A percentile compares a stretch with the other conserved stretches of the same genome.
These are phyloP conservation scores for Dorcoceras hygrometricum DNA, from an alignment of 257 asterid species.

Conservation along the genomic window DNA sequence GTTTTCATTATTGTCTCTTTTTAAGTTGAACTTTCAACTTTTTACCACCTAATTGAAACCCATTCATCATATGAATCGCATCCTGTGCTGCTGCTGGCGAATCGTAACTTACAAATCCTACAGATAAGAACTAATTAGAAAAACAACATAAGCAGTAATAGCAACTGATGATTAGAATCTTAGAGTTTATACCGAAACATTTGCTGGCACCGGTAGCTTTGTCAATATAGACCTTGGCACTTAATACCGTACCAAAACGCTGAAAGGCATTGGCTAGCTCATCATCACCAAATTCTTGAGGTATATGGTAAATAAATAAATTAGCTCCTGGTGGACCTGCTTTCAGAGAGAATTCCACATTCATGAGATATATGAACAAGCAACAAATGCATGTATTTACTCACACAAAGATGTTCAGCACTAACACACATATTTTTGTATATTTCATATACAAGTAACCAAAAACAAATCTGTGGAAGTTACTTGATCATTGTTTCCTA, in stretches of 20 bases:
- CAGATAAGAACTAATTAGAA: slow-evolving; percentile 20
- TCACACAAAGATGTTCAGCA: no score
- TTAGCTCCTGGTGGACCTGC: slow-evolving; percentile 98
- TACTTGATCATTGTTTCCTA: slow-evolving; percentile 20
- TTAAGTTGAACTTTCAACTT: slow-evolving; percentile 95
- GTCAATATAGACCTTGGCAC: slow-evolving; percentile 91
- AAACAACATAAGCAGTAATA: not conserved
- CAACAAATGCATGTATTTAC: no score
- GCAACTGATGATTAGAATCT: slow-evolving; percentile 10
- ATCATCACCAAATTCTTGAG: slow-evolving; percentile 86
- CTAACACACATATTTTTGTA: not conserved
- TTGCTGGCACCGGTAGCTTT: slow-evolving; percentile 89
- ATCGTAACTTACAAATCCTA: slow-evolving; percentile 96
- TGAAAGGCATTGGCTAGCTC: slow-evolving; percentile 84
- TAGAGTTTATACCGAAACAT: slow-evolving; percentile 69
- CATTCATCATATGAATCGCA: slow-evolving; percentile 84
- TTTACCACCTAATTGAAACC: slow-evolving; percentile 81
- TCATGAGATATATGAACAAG: slow-evolving; percentile 19
- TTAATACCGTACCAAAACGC: slow-evolving; percentile 80
- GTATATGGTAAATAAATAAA: slow-evolving; percentile 91
- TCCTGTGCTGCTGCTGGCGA: slow-evolving; percentile 79
- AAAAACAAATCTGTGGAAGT: slow-evolving; percentile 15
- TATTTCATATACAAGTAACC: not conserved
- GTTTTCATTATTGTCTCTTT: slow-evolving; percentile 55
- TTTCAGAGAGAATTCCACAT: slow-evolving; percentile 20